Conservation (phyloP, 2,329 filamentous ascomycete species). For the Fusarium humuli region DNA sequence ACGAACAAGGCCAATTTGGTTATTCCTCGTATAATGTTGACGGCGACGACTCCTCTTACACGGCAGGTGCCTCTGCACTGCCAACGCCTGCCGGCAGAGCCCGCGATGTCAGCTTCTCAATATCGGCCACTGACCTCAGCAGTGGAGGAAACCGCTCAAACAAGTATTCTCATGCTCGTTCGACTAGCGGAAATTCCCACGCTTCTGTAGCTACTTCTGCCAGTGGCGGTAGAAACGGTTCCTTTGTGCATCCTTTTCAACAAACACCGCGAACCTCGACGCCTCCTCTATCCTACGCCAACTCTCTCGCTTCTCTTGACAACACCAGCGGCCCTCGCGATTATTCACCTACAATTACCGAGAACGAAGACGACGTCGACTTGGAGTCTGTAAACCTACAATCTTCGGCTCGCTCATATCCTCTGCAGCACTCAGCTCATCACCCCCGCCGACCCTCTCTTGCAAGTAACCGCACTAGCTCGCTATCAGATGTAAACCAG, state of each 20-base stretch:
- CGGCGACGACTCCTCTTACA: constrained; percentile 44
- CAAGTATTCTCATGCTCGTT: constrained; percentile 67
- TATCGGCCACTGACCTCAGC: constrained; percentile 52
- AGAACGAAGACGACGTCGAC: constrained; percentile 60
- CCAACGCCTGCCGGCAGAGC: constrained; percentile 35
- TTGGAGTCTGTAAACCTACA: constrained; percentile 42
- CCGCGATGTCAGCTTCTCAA: constrained; percentile 62
- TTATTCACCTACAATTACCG: constrained; percentile 67
- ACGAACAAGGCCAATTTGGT: constrained; percentile 60
- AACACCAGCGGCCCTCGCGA: constrained; percentile 58
- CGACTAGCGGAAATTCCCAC: constrained; percentile 69
- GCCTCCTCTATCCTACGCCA: constrained; percentile 69
- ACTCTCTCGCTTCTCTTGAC: constrained; percentile 65
- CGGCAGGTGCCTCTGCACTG: constrained; percentile 40
- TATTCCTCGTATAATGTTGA: constrained; percentile 47
- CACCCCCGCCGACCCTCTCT: constrained; percentile 49
- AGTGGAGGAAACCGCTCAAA: constrained; percentile 47
- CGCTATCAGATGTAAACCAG: constrained; percentile 50
- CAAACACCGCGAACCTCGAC: constrained; percentile 72
- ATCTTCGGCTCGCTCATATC: constrained; percentile 37
- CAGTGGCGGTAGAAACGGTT: constrained; percentile 62
- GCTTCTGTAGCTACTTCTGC: constrained; percentile 66
- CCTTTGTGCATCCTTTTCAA: constrained; percentile 73
- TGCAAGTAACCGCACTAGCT: constrained; percentile 52
- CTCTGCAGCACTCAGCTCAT: constrained; percentile 25